Evolutionary conservation across 2,329 filamentous ascomycete species (phyloP).

Genomic region (Colletotrichum camelliae): DNA sequence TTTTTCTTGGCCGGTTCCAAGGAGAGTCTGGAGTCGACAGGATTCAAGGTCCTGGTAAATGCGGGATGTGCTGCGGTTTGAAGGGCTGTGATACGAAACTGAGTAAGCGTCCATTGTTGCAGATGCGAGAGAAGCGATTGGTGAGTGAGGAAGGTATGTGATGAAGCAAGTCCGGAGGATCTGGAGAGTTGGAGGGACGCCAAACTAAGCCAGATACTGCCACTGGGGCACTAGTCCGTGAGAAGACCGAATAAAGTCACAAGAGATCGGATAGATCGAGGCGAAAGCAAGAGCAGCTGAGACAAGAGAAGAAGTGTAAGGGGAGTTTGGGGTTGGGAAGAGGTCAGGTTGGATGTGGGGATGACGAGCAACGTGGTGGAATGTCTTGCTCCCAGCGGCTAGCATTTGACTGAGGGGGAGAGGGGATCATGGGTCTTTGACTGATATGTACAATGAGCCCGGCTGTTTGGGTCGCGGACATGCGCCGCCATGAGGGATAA

Average conservation of each 20-base stretch:
- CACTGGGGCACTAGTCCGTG: not conserved
- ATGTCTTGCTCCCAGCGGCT: constrained; percentile 12
- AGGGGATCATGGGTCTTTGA: constrained; percentile 6
- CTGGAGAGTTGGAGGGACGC: not conserved
- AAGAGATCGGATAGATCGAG: not conserved
- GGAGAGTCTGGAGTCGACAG: constrained; percentile 40
- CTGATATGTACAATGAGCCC: not conserved
- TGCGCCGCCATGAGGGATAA: constrained; percentile 1
- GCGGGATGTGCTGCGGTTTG: constrained; percentile 47
- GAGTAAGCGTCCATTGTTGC: constrained; percentile 57
- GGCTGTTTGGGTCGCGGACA: not conserved
- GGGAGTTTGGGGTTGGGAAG: not conserved
- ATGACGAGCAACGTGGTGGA: constrained; percentile 6
- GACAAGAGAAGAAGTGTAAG: not conserved
- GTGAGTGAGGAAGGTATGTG: not conserved
- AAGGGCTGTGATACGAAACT: constrained; percentile 51
- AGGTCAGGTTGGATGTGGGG: constrained; percentile 11
- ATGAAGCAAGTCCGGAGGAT: not conserved
- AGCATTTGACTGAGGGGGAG: not conserved
- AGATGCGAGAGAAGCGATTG: not conserved
- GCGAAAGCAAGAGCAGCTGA: not conserved
- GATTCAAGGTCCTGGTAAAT: constrained; percentile 56
- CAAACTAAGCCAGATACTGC: constrained; percentile 7
- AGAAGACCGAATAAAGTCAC: not conserved
- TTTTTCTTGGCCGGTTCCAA: constrained; percentile 34